A percentile compares a stretch with the other conserved stretches of the same genome.
These are phyloP conservation scores for Chlamydomonas sphaeroides DNA, from an alignment of 139 green algal genomes.

Conservation along the genomic window DNA sequence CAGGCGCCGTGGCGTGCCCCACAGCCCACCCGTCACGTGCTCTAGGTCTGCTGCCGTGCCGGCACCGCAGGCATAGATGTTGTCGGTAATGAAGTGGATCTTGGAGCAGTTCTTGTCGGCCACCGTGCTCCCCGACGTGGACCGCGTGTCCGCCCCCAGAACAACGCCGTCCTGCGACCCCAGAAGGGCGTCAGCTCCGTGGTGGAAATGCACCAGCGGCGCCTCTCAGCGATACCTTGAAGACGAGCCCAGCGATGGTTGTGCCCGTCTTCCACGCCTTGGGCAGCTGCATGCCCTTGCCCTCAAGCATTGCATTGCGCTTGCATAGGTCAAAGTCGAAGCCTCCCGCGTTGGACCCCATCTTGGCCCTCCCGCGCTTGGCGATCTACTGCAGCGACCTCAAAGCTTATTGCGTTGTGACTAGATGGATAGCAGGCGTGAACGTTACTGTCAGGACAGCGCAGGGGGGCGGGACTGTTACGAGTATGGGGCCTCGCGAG, in stretches of 20 bases:
- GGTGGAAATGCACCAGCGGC: background rate
- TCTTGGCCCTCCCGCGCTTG: no score
- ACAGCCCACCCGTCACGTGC: constrained; percentile 88
- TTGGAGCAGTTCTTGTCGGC: constrained; percentile 99
- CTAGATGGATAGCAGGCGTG: no score
- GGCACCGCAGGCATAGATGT: constrained; percentile 99
- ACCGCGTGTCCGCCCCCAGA: constrained; percentile 96
- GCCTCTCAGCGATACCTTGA: constrained; percentile 90
- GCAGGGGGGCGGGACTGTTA: no score
- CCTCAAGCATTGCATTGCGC: constrained; percentile 86
- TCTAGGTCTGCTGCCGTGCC: constrained; percentile 98
- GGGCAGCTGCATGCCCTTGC: constrained; percentile 75
- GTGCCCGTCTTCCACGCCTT: constrained; percentile 94
- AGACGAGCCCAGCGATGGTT: constrained; percentile 96
- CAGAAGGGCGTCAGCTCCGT: constrained; percentile 13
- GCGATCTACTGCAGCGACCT: no score
- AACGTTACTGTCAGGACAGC: no score
- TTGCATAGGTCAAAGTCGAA: constrained; percentile 94
- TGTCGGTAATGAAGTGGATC: constrained; percentile 98
- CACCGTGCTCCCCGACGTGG: constrained; percentile 94
- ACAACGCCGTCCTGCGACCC: constrained; percentile 94
- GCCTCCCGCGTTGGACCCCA: constrained; percentile 65
- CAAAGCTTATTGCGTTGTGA: no score
- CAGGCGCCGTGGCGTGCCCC: background rate
- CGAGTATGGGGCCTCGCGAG: no score